Base-by-base conservation (phyloP, 768 basidiomycete species). In the Naganishia kalamii region DNA sequence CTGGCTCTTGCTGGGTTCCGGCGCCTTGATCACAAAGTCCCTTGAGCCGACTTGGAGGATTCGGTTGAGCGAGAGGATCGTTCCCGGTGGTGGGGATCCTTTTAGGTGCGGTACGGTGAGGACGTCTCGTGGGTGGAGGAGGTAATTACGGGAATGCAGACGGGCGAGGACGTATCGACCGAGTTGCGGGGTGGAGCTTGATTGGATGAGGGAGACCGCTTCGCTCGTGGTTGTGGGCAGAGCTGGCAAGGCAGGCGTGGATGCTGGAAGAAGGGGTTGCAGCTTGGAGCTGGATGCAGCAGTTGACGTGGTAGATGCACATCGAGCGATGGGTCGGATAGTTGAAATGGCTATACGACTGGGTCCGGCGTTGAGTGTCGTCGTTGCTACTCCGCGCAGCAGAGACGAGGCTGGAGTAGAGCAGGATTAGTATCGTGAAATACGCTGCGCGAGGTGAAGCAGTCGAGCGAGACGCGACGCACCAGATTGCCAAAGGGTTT, bases 31-130 rank as follows among this genome's bases (percentile, higher is more conserved):
- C 30, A 91, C 92, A 80, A 88, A 97, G 78, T 97, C 92, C 70
- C 93, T 86, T 54, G 92, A 93, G 70, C 96, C 96, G 54, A 98
- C 84, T 78, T 98, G 94, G 74, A 93, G 86, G 65, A 99, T 87
- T 70, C 92, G 82, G 70, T 88, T 87, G 54, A 99, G 84, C 6
- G 82, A 80, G 62, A 98, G 83, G 48, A 87, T 82, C 73, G 94
- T 89, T 27, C 96, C 96, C 61, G 96, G 88, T 21, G 69, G 32
- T 27, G 71, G 70, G 2, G 88, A 85, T 74, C 89, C 87, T 72
- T 88, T 88, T 52, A 99, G 85, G 61, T 87, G 88, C 4, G 94
- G 93, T 2, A 99, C 86, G 63, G 96, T 98, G 74, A 99, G 86
- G 71, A 93, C 78, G 81, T 99, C 96, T 75, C 86, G 85, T 15